Evolutionary conservation across 441 rosid species (phyloP).

Genomic region (Aquilaria agallochum): DNA sequence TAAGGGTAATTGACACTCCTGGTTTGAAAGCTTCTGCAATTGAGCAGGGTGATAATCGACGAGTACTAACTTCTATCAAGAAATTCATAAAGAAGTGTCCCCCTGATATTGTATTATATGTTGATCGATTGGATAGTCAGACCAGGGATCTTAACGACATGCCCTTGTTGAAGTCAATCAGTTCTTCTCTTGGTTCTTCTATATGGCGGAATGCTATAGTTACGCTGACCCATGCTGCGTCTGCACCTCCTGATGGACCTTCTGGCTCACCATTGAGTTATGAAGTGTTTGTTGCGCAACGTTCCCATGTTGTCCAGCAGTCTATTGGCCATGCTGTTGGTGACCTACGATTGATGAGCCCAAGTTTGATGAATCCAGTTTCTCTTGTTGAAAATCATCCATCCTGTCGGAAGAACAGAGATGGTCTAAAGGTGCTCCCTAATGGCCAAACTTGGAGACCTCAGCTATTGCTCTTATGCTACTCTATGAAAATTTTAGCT

Average conservation of each 20-base stretch:
- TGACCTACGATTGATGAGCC: constrained; percentile 81
- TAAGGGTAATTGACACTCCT: constrained; percentile 77
- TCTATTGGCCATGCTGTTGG: constrained; percentile 92
- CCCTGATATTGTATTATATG: constrained; percentile 88
- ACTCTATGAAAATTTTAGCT: constrained; percentile 74
- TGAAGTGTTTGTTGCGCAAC: constrained; percentile 86
- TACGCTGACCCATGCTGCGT: constrained; percentile 88
- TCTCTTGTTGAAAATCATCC: constrained; percentile 90
- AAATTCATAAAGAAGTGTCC: constrained; percentile 61
- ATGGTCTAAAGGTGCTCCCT: constrained; percentile 84
- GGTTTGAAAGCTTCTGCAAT: constrained; percentile 74
- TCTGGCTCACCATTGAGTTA: constrained; percentile 85
- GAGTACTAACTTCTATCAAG: constrained; percentile 60
- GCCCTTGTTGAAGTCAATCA: constrained; percentile 68
- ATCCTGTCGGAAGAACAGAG: constrained; percentile 80
- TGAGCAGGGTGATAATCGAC: constrained; percentile 70
- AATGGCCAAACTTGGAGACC: constrained; percentile 93
- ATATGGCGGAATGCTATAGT: constrained; percentile 85
- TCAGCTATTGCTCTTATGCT: constrained; percentile 67
- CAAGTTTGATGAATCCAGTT: constrained; percentile 87
- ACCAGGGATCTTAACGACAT: constrained; percentile 77
- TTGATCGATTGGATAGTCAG: constrained; percentile 82
- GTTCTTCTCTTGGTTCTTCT: constrained; percentile 62
- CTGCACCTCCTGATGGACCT: constrained; percentile 97
- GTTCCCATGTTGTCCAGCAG: constrained; percentile 90